Conservation (phyloP, 345 rosid species). For the Brassica rapa region DNA sequence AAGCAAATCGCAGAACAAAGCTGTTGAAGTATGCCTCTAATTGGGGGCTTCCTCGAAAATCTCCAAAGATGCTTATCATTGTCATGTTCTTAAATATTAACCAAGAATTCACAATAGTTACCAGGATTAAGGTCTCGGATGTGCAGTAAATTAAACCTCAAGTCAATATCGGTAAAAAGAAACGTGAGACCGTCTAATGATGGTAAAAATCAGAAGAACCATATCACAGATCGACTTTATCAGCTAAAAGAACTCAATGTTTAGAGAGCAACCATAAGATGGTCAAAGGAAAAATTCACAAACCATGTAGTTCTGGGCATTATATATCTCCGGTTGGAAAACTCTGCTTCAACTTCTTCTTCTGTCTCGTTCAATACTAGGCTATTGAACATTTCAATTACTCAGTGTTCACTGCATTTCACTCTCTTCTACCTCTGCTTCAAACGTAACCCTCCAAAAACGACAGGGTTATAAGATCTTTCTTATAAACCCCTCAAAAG, state of each 20-base stretch:
- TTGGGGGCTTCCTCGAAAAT: conserved; percentile 80
- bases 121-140: too few relatives aligned
- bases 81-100: conserved; percentile 48
- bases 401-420: not conserved
- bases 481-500: not conserved
- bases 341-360: not conserved
- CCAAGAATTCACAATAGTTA: conserved; percentile 35
- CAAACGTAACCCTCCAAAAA: not conserved
- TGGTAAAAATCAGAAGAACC: not conserved
- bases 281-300: not conserved
- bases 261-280: not conserved
- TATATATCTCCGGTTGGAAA: not conserved
- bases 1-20: not conserved
- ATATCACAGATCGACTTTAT: not conserved
- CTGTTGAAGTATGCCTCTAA: conserved; percentile 57
- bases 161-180: too few relatives aligned
- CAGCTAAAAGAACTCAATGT: too few relatives aligned
- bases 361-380: not conserved
- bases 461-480: not conserved
- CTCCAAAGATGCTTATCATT: conserved; percentile 75
- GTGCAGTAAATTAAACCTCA: too few relatives aligned
- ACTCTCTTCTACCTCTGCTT: not conserved
- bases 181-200: too few relatives aligned
- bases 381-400: too few relatives aligned
- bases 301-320: not conserved